Evolutionary conservation across 805 yeast genomes (phyloP), one percentile per base, ranked within the genome.

Genomic region (Kodamaea laetipori): DNA sequence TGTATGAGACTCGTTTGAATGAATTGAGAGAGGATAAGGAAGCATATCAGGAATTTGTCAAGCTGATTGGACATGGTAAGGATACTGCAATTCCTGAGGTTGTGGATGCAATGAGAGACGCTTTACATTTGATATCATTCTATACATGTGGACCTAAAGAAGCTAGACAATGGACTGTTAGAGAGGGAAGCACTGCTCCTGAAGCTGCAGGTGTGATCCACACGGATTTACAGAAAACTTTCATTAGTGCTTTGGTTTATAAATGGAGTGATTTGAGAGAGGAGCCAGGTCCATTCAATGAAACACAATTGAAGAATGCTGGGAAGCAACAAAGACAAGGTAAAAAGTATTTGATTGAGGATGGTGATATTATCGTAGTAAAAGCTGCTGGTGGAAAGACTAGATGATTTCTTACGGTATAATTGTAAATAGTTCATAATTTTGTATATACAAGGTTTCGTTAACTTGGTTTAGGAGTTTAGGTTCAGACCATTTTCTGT

Each of bases 161-260:
- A 64, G 90, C 86, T 7, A 73, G 92, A 57, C 95, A 90, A 62
- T 90, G 97, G 97, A 85, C 90, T 12, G 74, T 90, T 43, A 76
- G 90, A 58, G 72, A 73, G 40, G 87, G 89, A 23, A 77, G 85
- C 12, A 77, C 80, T 27, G 96, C 95, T 1, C 90, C 92, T 28
- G 86, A 86, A 49, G 96, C 95, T 2, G 97, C 97, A 0, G 95
- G 90, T 16, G 83, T 84, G 25, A 90, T 90, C 47, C 97, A 90
- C 61, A 84, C 88, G 6, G 97, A 89, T 61, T 67, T 89, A 43
- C 82, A 84, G 66, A 79, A 82, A 55, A 86, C 95, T 0, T 90
- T 90, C 60, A 80, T 90, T 37, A 78, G 80, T 57, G 95, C 94
- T 7, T 81, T 82, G 45, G 86, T 90, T 21, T 74, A 78, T 57